Evolutionary conservation across 768 basidiomycete species (phyloP), one percentile per base, ranked within the genome.

Genomic region (Russula abietina): DNA sequence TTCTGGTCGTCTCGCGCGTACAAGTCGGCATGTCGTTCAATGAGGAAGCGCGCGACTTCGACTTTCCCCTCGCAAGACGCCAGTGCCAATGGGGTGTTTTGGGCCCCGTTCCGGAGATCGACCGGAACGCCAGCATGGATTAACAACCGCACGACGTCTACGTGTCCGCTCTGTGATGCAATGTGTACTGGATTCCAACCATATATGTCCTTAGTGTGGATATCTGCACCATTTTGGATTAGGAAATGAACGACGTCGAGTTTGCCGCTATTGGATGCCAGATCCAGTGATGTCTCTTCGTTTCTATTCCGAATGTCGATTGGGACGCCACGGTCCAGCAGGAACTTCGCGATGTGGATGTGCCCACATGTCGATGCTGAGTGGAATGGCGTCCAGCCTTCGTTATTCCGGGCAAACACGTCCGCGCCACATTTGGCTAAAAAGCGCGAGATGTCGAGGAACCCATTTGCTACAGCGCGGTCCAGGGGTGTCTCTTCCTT

Each of bases 301-400:
- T 32, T 54, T 16, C 2, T 12, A 10, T 39, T 63, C 10, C 22
- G 41, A 12, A 38, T 2, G 28, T 58, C 14, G 28, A 54, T 38
- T 10, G 60, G n/a, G 10, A 28, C 12, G 7, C 48, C 54, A n/a
- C 41, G 32, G 9, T 49, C 28, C 19, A 64, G 50, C 2, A 64
- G n/a, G 6, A 49, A 54, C 22, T 55, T 26, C 2, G 9, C 62
- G 17, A 64, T 16, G 9, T 55, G 36, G 16, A 58, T 26, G 39
- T 54, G 52, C 14, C 62, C 62, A 8, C 12, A 55, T 17, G 16
- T 24, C n/a, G 62, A 38, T 7, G 62, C 59, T 1, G 58, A 9
- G 38, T 64, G 58, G 26, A 64, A 51, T 14, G 60, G 30, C 9
- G 59, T 55, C 17, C 38, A 45, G 5, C 59, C 62, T 19, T n/a